These are phyloP conservation scores for Solanum verrucosum DNA, from an alignment of 257 asterid species.

Conservation along the genomic window DNA sequence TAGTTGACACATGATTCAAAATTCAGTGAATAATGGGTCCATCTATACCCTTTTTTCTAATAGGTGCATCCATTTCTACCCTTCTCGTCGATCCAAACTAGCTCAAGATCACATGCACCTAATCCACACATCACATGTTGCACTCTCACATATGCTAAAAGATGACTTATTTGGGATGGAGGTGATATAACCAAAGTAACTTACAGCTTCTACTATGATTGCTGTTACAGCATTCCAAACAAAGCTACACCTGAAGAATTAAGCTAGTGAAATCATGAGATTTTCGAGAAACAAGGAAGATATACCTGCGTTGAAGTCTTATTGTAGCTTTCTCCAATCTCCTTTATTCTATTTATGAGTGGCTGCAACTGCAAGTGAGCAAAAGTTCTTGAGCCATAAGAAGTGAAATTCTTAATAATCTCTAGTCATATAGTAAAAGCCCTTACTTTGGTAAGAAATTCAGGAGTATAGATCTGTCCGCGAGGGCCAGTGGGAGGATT, in stretches of 20 bases:
- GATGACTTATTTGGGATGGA: neutral
- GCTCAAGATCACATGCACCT: neutral
- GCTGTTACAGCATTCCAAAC: neutral
- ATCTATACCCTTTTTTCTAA: neutral
- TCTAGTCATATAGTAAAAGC: neutral
- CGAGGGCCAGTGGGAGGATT: slow-evolving; percentile 88
- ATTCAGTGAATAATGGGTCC: neutral
- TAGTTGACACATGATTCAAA: neutral
- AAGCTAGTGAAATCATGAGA: neutral
- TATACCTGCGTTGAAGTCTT: slow-evolving; percentile 82
- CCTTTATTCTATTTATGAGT: slow-evolving; percentile 58
- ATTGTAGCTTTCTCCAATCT: slow-evolving; percentile 59
- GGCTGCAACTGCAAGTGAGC: slow-evolving; percentile 68
- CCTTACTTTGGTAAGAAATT: slow-evolving; percentile 57
- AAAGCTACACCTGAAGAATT: neutral
- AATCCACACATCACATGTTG: neutral
- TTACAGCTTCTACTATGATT: neutral
- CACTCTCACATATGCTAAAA: neutral
- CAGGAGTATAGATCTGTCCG: slow-evolving; percentile 72
- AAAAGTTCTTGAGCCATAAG: neutral
- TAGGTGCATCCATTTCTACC: neutral
- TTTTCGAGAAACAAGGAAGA: neutral
- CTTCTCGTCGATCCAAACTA: neutral
- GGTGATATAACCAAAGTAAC: neutral
- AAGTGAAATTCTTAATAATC: neutral